These are phyloP conservation scores for Starmerella bacillaris DNA, from an alignment of 805 yeast species.

Conservation along the genomic window DNA sequence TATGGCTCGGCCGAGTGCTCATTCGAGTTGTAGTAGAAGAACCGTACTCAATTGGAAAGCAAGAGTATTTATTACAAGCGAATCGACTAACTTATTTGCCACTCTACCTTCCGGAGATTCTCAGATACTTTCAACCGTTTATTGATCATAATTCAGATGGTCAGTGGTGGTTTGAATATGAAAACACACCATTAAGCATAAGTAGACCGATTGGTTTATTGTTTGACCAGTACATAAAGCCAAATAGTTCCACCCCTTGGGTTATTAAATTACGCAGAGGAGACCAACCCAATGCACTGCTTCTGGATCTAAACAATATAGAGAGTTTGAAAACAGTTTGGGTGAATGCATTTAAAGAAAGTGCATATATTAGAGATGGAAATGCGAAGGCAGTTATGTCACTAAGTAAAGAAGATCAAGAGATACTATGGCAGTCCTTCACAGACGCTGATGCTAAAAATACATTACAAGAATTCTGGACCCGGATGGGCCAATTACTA, in stretches of 20 bases:
- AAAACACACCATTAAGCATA: constrained; percentile 8
- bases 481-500: constrained; percentile 14
- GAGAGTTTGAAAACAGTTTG: constrained; percentile 34
- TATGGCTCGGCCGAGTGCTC: constrained; percentile 10
- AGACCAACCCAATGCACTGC: constrained; percentile 28
- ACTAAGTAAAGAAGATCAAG: constrained; percentile 44
- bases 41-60: constrained; percentile 12
- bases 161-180: constrained; percentile 12
- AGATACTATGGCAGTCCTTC: constrained; percentile 32
- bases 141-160: constrained; percentile 2
- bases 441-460: constrained; percentile 9
- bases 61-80: constrained; percentile 10
- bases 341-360: constrained; percentile 69
- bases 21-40: constrained; percentile 5
- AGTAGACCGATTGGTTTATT: constrained; percentile 16
- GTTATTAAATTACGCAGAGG: constrained; percentile 28
- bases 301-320: constrained; percentile 26
- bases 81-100: constrained; percentile 11
- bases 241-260: constrained; percentile 27
- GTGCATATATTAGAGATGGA: constrained; percentile 58
- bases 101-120: constrained; percentile 5
- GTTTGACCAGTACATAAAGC: constrained; percentile 7
- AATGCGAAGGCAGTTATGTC: constrained; percentile 67
- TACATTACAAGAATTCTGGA: constrained; percentile 19
- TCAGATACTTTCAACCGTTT: constrained; percentile 11